Evolutionary conservation across 2,329 filamentous ascomycete species (phyloP), one percentile per base, ranked within the genome.

Genomic region (Didymella sp.): DNA sequence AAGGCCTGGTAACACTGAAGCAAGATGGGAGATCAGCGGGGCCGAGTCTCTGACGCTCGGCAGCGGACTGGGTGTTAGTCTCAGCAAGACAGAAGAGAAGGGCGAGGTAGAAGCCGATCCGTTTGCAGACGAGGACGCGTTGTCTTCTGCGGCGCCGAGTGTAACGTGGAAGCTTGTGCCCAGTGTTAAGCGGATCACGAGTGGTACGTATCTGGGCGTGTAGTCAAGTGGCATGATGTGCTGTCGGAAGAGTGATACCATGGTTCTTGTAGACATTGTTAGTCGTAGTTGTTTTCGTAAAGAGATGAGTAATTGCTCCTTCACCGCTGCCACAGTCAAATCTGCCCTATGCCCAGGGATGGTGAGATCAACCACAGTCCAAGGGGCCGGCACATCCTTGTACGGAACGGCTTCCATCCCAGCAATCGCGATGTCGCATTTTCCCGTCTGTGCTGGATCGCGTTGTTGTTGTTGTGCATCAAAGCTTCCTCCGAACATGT

Each of bases 1-100:
- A 0, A 87, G 86, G 61, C 85, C 90, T 5, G 92, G 92, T 0
- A 87, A 86, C 51, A 84, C 96, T 8, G 94, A 99, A 74, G 91
- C 91, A 0, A 83, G 88, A 53, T 97, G 93, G 87, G 92, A 96
- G 73, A 79, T 89, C 21, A 68, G 58, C 22, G 83, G 80, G 2
- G 80, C 84, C 35, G 77, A 84, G 28, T 77, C 78, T 15, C 61
- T 72, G 7, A 76, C 68, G 3, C 66, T 84, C 0, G 85, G 84
- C 0, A 89, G 86, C 62, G 87, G 87, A 9, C 84, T 97, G 53
- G 88, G 86, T 4, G 76, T 82, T 8, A 80, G 76, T 51, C 68
- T 77, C 47, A 67, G 69, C 28, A 63, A 64, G 13, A 66, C 70
- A 12, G 68, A 84, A 80, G 71, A 84, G 43, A 62, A 73, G 56